These are phyloP conservation scores for Phytophthora pisi DNA, from an alignment of 352 stramenopile genomes.

Conservation along the genomic window DNA sequence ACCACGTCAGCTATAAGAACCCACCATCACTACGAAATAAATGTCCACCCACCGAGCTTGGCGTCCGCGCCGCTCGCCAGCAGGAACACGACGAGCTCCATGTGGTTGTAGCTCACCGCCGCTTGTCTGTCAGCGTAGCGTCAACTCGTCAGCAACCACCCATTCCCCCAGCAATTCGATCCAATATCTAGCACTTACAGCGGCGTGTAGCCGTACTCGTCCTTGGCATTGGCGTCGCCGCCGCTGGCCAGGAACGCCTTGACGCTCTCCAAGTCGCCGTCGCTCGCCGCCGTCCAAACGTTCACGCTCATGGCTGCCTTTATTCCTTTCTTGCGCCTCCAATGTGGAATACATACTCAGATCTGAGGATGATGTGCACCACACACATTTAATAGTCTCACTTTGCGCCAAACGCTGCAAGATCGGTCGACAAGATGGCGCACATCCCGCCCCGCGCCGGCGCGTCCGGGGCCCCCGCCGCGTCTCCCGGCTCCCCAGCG, in stretches of 20 bases:
- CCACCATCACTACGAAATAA: not conserved
- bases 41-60: conserved; percentile 39
- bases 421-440: not conserved
- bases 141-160: not conserved
- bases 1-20: not conserved
- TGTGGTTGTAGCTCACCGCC: conserved; percentile 74
- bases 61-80: conserved; percentile 49
- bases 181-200: conserved; percentile 43
- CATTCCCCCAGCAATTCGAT: conserved; percentile 25
- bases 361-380: not conserved
- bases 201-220: conserved; percentile 74
- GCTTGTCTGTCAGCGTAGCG: conserved; percentile 44
- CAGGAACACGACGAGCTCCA: conserved; percentile 58
- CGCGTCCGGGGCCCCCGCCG: not conserved
- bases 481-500: not conserved
- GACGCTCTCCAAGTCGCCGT: conserved; percentile 63
- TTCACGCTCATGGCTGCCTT: conserved; percentile 37
- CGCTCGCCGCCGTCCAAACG: conserved; percentile 67
- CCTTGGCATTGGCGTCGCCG: conserved; percentile 56
- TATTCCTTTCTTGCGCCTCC: not conserved
- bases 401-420: not conserved
- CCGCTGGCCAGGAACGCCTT: conserved; percentile 51
- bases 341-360: not conserved
- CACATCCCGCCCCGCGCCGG: not conserved
- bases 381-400: not conserved